Conservation (phyloP, 345 rosid genomes). For the Camelina hispida region DNA sequence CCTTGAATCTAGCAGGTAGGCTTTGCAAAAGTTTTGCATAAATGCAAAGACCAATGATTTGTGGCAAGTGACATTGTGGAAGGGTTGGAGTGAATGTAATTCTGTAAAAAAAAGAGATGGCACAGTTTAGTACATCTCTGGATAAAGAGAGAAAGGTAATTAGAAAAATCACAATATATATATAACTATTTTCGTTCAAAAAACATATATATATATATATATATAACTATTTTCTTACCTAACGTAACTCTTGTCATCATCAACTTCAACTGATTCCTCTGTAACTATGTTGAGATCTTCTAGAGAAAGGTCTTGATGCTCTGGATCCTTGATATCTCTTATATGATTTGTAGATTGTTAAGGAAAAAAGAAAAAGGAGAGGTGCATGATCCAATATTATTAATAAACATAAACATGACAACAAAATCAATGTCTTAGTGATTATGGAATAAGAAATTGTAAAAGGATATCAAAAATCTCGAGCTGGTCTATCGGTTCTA, state of each 20-base stretch:
- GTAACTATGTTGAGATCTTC: slow-evolving; percentile 82
- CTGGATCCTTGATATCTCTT: slow-evolving; percentile 91
- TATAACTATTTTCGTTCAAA: neutral
- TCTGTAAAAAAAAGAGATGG: slow-evolving; percentile 44
- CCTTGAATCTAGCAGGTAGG: slow-evolving; percentile 90
- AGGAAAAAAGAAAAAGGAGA: slow-evolving; percentile 31
- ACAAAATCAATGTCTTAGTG: neutral
- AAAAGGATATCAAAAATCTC: slow-evolving; percentile 85
- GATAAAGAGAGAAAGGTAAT: neutral
- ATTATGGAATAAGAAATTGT: neutral
- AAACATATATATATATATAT: no score
- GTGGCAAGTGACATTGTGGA: slow-evolving; percentile 85
- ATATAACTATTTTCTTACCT: slow-evolving; percentile 45
- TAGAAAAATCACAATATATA: neutral
- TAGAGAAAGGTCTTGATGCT: slow-evolving; percentile 70
- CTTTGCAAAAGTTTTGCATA: slow-evolving; percentile 78
- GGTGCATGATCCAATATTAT: neutral
- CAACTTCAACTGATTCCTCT: slow-evolving; percentile 82
- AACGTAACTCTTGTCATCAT: slow-evolving; percentile 59
- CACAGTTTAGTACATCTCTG: neutral
- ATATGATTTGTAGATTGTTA: slow-evolving; percentile 68
- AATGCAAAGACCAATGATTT: slow-evolving; percentile 82
- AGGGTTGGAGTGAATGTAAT: slow-evolving; percentile 87
- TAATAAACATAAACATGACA: neutral
- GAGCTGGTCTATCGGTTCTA: slow-evolving; percentile 69